phyloP scores from a whole-genome alignment of 2,329 filamentous ascomycete genomes.

The Colletotrichum higginsianum region DNA sequence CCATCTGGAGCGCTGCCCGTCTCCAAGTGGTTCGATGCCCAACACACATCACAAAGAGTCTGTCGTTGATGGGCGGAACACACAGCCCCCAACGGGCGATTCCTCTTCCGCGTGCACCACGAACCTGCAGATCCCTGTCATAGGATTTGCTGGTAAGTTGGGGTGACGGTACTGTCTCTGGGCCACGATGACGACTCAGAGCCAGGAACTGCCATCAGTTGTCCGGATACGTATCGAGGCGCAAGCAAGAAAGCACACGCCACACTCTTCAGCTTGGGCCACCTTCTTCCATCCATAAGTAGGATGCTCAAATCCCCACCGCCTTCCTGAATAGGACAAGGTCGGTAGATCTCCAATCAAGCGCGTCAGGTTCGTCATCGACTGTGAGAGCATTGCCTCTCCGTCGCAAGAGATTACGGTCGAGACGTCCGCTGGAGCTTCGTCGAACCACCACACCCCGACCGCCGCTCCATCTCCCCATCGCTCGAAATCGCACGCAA shows the following conservation, averaged over 20 bases:
- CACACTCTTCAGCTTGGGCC: constrained; percentile 1
- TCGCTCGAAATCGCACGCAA: constrained; percentile 40
- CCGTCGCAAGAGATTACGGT: constrained; percentile 1
- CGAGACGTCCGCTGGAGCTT: neutral
- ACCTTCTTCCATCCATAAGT: neutral
- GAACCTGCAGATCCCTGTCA: constrained; percentile 16
- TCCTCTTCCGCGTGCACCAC: constrained; percentile 18
- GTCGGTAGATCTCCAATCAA: constrained; percentile 34
- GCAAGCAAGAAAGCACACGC: constrained; percentile 20
- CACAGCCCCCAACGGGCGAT: constrained; percentile 16
- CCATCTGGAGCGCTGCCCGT: constrained; percentile 8
- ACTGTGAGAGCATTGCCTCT: constrained; percentile 7
- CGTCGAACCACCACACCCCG: neutral
- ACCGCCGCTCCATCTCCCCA: neutral
- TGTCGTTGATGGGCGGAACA: constrained; percentile 6
- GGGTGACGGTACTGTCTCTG: neutral
- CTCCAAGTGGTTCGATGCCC: neutral
- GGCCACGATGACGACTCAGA: neutral
- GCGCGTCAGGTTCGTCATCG: constrained; percentile 42
- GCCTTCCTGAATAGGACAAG: constrained; percentile 22
- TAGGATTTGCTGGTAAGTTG: neutral
- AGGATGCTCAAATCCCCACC: neutral
- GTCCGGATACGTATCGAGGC: neutral
- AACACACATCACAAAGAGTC: neutral
- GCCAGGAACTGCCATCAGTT: neutral